Base-by-base conservation (phyloP, 2,329 filamentous ascomycete species). In the Ophiocordyceps camponoti-saundersi region DNA sequence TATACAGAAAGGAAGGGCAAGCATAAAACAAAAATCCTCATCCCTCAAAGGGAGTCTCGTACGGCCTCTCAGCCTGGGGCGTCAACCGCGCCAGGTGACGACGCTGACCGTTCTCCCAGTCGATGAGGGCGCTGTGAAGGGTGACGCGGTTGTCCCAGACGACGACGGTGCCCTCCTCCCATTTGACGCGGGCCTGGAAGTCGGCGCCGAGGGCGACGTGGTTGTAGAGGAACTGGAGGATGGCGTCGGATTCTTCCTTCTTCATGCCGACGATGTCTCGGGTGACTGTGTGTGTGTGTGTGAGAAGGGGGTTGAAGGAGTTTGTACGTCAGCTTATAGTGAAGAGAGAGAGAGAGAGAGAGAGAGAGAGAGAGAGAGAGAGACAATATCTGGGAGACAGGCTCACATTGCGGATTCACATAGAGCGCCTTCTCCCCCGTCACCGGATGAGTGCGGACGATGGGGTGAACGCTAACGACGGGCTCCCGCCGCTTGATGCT, bases 81-180 rank as follows among this genome's bases (percentile, higher is more conserved):
- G 85, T 90, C 57, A 93, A 82, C 42, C 87, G 74, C 6, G 85
- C 86, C 51, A 93, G 64, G 65, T 93, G 86, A 45, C 87, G 73
- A 49, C 87, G 70, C 61, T 85, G 78, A 3, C 85, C 85, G 59
- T 77, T 77, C 54, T 82, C 77, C 86, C 86, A 94, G 60, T 93
- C 86, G 3, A 90, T 68, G 39, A 90, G 66, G 2, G 86, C 86
- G 7, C 82, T 82, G 61, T 94, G 86, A 53, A 79, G 74, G 11
- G 83, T 88, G 0, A 89, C 77, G 30, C 85, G 72, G 66, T 90
- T 92, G 61, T 92, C 86, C 85, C 85, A 93, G 1, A 90, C 79
- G 2, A 92, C 83, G 1, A 93, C 85, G 0, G 84, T 90, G n/a
- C 77, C 75, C 42, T 77, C 71, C 54, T 79, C 78, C 86, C 86